phyloP scores from a whole-genome alignment of 768 basidiomycete species.

The Amanita polypyramis region DNA sequence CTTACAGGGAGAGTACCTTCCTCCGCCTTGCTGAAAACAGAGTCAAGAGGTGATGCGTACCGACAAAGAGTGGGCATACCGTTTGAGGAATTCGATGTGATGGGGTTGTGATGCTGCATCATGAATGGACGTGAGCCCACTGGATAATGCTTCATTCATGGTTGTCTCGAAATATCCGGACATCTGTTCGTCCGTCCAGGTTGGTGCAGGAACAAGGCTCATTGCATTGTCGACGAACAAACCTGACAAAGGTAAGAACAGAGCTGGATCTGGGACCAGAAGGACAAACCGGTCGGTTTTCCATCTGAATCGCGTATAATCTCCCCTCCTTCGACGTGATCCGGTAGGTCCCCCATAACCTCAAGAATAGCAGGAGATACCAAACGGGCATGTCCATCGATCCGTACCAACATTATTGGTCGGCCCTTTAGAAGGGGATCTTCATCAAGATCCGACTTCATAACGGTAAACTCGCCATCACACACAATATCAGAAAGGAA shows the following conservation, averaged over 20 bases:
- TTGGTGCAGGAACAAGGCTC: conserved; percentile 56
- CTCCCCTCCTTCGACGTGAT: conserved; percentile 16
- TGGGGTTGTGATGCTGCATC: conserved; percentile 54
- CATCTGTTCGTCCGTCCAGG: conserved; percentile 48
- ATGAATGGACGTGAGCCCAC: conserved; percentile 81
- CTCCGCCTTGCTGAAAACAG: conserved; percentile 49
- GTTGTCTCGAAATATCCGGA: conserved; percentile 53
- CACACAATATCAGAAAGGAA: neutral
- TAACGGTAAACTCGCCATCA: neutral
- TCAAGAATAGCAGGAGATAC: conserved; percentile 67
- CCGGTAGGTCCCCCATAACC: conserved; percentile 44
- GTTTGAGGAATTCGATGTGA: conserved; percentile 53
- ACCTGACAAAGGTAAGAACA: conserved; percentile 25
- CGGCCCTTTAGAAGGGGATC: conserved; percentile 60
- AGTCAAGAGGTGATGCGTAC: neutral
- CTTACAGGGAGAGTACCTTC: conserved; percentile 58
- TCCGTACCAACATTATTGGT: conserved; percentile 61
- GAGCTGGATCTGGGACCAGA: neutral
- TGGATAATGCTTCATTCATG: conserved; percentile 56
- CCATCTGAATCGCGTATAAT: conserved; percentile 44
- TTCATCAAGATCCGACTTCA: conserved; percentile 59
- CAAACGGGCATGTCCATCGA: conserved; percentile 86
- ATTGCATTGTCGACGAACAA: conserved; percentile 87
- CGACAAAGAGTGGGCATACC: conserved; percentile 27
- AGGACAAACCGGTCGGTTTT: conserved; percentile 39